Base-by-base conservation (phyloP, 2,329 filamentous ascomycete genomes). In the Apiospora rasikravindrae region DNA sequence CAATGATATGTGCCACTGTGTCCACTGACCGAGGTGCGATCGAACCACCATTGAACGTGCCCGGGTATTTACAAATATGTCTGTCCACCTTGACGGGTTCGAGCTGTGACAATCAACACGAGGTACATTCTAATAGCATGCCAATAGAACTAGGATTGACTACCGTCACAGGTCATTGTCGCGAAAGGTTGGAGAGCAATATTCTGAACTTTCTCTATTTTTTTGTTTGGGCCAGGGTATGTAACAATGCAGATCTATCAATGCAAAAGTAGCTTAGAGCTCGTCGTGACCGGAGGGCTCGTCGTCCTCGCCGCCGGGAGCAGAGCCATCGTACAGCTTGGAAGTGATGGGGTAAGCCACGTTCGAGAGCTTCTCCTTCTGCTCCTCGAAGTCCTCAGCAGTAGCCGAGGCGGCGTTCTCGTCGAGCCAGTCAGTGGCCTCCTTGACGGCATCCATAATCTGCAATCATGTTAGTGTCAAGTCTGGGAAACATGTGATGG, bases 341-440 rank as follows among this genome's bases (percentile, higher is more conserved):
- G 94, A 97, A 79, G 96, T 99, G 87, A 99, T 99, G 78, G 96
- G 96, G 88, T 98, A 98, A 71, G 96, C 96, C 76, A 98, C 94
- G 84, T 93, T 93, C 80, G 94, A 97, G 78, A 99, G 90, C 90
- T 98, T 98, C 93, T 99, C 96, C 89, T 97, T 98, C 89, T 98
- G 96, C 91, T 99, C 96, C 86, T 98, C 95, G 80, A 98, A 98
- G 88, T 98, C 96, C 88, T 98, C 96, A 73, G 94, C 89, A 77
- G 88, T 90, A 76, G 96, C 96, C 70, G 93, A 92, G 77, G 92
- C 91, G 77, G 90, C 94, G 86, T 98, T 97, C 90, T 97, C 94
- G 79, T 98, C 95, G 73, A 99, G 92, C 96, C 96, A 99, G 84
- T 98, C 95, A 79, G 92, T 92, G 75, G 94, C 88, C 88, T 99